phyloP scores from a whole-genome alignment of 305 asterid species.

The Plantago lanceolata region DNA sequence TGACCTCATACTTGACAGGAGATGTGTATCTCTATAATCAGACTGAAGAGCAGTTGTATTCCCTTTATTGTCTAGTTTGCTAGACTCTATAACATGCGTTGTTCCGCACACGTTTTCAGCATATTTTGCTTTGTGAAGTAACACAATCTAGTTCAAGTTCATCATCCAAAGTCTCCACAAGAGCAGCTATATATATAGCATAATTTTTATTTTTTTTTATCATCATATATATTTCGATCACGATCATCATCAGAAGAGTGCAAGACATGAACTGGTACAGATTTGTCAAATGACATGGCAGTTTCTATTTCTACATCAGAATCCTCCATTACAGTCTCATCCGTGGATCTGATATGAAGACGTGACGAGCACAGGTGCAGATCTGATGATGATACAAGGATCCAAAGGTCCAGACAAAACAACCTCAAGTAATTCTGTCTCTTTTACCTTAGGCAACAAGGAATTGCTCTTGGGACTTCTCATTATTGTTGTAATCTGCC shows the following conservation, averaged over 20 bases:
- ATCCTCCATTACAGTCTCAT: constrained; percentile 90
- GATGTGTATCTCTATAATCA: constrained; percentile 22
- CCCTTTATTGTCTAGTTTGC: constrained; percentile 33
- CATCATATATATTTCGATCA: constrained; percentile 28
- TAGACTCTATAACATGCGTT: constrained; percentile 34
- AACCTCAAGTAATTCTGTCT: constrained; percentile 68
- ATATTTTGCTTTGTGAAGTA: constrained; percentile 27
- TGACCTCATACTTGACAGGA: constrained; percentile 31
- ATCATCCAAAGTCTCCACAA: constrained; percentile 40
- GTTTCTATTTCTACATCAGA: constrained; percentile 82
- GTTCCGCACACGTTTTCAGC: constrained; percentile 28
- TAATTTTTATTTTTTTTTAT: constrained; percentile 9
- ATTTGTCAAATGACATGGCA: constrained; percentile 46
- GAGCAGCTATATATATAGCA: no score
- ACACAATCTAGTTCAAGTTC: constrained; percentile 34
- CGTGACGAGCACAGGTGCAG: constrained; percentile 71
- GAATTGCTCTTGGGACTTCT: constrained; percentile 35
- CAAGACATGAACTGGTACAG: constrained; percentile 33
- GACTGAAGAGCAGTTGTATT: constrained; percentile 27
- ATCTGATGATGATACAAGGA: constrained; percentile 53
- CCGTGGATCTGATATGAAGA: constrained; percentile 99
- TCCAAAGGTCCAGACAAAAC: constrained; percentile 66
- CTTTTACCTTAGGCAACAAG: constrained; percentile 60
- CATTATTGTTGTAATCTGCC: no score
- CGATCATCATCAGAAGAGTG: constrained; percentile 47